Percentiles rank a stretch among this genome's conserved stretches.
Conservation (phyloP, 441 rosid species). For the Geranium incanum region DNA sequence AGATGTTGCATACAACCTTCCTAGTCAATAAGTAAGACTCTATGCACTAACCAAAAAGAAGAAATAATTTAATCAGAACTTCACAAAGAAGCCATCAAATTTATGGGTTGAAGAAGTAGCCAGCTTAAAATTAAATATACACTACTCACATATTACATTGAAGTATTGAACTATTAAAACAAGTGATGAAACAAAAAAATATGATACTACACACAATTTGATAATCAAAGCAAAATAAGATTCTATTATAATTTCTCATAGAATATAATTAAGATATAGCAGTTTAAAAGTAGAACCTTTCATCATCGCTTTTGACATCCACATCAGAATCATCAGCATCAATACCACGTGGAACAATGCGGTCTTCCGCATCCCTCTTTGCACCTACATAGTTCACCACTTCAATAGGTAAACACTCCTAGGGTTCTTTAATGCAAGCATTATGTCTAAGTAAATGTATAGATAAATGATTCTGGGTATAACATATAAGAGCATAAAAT, state of each 20-base stretch:
- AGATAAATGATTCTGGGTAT: not conserved
- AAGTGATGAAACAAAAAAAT: no score
- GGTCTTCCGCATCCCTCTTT: slow-evolving; percentile 71
- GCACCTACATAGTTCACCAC: slow-evolving; percentile 36
- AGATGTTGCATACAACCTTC: not conserved
- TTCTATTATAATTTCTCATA: not conserved
- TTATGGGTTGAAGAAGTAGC: not conserved
- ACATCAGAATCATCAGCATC: slow-evolving; percentile 99
- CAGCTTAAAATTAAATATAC: no score
- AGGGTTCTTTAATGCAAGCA: slow-evolving; percentile 5
- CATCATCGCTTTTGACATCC: slow-evolving; percentile 65
- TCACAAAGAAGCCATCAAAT: not conserved
- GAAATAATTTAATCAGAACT: not conserved
- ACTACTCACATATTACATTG: no score
- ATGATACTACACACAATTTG: no score
- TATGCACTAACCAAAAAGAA: not conserved
- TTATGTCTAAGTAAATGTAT: not conserved
- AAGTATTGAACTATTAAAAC: no score
- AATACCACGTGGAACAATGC: slow-evolving; percentile 60
- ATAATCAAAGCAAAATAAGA: no score
- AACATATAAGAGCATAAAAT: slow-evolving; percentile 1
- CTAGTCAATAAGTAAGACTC: not conserved
- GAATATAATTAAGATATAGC: not conserved
- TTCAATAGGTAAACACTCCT: slow-evolving; percentile 1
- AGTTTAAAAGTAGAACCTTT: slow-evolving; percentile 38